Percentiles rank a stretch among this genome's conserved stretches.
Evolutionary conservation across 2,329 filamentous ascomycete genomes (phyloP).

Genomic region (Fusarium begoniae): DNA sequence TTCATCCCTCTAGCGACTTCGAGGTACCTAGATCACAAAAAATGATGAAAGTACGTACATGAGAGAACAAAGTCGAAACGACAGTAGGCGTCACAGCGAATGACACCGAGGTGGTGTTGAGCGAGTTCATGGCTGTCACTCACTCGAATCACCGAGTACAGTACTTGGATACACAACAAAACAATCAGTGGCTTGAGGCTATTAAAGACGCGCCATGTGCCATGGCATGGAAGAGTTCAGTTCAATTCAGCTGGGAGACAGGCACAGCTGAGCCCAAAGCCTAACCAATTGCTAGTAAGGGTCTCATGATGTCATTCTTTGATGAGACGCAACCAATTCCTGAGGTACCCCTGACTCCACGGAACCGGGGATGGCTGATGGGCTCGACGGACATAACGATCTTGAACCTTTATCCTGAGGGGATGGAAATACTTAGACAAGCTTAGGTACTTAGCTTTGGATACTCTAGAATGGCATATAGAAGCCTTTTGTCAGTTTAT

Average conservation of each 20-base stretch:
- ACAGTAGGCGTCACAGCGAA: conserved; percentile 89
- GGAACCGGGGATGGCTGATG: conserved; percentile 4
- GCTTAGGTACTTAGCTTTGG: not conserved
- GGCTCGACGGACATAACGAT: not conserved
- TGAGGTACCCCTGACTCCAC: conserved; percentile 30
- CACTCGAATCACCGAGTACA: not conserved
- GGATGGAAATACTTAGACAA: not conserved
- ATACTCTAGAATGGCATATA: not conserved
- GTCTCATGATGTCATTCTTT: conserved; percentile 42
- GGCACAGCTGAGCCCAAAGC: conserved; percentile 26
- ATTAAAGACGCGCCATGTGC: conserved; percentile 22
- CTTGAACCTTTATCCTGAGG: not conserved
- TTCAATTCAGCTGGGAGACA: not conserved
- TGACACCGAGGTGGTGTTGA: conserved; percentile 84
- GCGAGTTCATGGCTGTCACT: conserved; percentile 54
- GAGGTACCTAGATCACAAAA: not conserved
- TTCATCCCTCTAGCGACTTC: not conserved
- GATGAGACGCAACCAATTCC: conserved; percentile 11
- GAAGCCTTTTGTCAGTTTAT: not conserved
- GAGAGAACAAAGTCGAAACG: conserved; percentile 84
- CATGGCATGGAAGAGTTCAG: conserved; percentile 9
- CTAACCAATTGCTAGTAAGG: conserved; percentile 19
- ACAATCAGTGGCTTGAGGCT: conserved; percentile 4
- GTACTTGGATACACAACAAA: not conserved
- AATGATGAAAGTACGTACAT: conserved; percentile 65